These are phyloP conservation scores for Elsinoe batatas DNA, from an alignment of 2,329 filamentous ascomycete genomes.

Conservation along the genomic window DNA sequence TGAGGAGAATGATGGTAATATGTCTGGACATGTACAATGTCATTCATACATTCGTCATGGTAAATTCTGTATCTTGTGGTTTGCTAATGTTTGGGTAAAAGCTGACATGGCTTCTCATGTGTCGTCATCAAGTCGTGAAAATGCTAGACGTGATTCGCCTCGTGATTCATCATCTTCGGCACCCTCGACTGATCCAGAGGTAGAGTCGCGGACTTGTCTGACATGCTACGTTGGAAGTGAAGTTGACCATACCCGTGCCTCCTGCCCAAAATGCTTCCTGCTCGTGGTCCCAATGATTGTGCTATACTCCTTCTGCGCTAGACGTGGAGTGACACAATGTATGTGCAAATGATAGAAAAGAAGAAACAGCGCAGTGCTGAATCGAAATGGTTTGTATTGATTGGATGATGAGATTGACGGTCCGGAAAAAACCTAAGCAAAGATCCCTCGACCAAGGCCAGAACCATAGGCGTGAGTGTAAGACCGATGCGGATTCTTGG, in stretches of 20 bases:
- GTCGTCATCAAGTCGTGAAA: neutral
- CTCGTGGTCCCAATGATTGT: neutral
- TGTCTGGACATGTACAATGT: neutral
- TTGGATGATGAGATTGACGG: neutral
- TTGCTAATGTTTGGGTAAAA: neutral
- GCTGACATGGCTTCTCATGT: neutral
- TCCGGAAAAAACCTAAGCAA: neutral
- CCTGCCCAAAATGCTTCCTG: neutral
- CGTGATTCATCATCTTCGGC: neutral
- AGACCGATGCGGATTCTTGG: neutral
- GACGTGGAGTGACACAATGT: neutral
- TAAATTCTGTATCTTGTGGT: neutral
- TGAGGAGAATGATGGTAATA: neutral
- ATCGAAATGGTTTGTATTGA: neutral
- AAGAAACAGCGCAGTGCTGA: neutral
- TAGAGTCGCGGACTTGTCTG: neutral
- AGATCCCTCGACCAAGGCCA: neutral
- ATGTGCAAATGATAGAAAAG: neutral
- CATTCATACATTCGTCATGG: neutral
- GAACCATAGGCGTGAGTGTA: constrained; percentile 5
- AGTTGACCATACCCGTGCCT: neutral
- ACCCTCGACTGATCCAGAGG: neutral
- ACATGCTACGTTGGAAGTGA: neutral
- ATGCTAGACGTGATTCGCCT: neutral
- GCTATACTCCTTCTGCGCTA: constrained; percentile 11